Evolutionary conservation across 805 yeast species (phyloP).

Genomic region (Cyberlindnera xylosilytica): DNA sequence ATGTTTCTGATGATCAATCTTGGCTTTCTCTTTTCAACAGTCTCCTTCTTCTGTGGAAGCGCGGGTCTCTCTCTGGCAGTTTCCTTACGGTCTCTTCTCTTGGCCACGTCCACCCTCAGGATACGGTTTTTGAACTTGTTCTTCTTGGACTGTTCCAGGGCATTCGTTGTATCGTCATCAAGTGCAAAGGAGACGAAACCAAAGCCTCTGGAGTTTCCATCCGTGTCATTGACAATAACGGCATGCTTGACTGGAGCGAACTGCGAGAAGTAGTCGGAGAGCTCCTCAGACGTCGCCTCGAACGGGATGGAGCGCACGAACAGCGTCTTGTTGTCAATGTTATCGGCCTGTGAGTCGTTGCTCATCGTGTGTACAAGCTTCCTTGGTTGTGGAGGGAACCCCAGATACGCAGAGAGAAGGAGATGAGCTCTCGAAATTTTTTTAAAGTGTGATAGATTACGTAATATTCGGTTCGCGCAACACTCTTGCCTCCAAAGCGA

Average conservation of each 20-base stretch:
- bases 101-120: conserved; percentile 82
- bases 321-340: conserved; percentile 50
- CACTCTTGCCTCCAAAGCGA: neutral
- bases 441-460: neutral
- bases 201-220: conserved; percentile 82
- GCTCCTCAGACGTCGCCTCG: conserved; percentile 75
- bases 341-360: conserved; percentile 20
- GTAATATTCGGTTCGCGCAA: too few relatives aligned
- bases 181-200: conserved; percentile 90
- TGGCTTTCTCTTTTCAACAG: conserved; percentile 76
- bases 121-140: conserved; percentile 61
- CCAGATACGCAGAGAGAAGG: neutral
- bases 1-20: conserved; percentile 85
- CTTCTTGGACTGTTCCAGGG: conserved; percentile 65
- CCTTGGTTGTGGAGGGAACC: neutral
- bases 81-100: conserved; percentile 77
- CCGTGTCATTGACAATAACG: conserved; percentile 76
- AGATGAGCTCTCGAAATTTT: conserved; percentile 1
- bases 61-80: conserved; percentile 7
- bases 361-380: neutral
- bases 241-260: conserved; percentile 96
- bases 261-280: conserved; percentile 83
- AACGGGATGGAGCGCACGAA: conserved; percentile 85
- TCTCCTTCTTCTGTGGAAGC: conserved; percentile 24
- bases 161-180: conserved; percentile 80